These are phyloP conservation scores for Plenodomus lindquistii DNA, from an alignment of 2,329 filamentous ascomycete genomes.

Conservation along the genomic window DNA sequence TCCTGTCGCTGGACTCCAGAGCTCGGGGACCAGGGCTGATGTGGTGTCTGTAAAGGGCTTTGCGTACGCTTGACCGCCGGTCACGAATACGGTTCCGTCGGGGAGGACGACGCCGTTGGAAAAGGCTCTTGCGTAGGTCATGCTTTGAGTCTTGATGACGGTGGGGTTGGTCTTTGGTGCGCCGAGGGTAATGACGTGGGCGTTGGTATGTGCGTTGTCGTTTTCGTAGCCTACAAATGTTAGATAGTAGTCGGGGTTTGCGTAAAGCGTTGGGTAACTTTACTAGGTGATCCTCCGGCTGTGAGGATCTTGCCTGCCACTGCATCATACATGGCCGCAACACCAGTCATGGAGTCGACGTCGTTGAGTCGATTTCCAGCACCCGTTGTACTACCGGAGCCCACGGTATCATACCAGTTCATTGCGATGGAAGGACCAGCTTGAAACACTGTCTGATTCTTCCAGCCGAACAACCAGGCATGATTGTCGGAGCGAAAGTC, in stretches of 20 bases:
- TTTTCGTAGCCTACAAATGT: constrained; percentile 26
- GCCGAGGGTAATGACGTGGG: constrained; percentile 56
- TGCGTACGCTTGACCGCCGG: constrained; percentile 27
- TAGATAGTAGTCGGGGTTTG: not conserved
- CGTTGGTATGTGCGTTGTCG: constrained; percentile 48
- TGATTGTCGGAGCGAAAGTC: constrained; percentile 58
- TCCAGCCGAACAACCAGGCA: constrained; percentile 59
- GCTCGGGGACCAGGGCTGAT: constrained; percentile 22
- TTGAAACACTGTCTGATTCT: constrained; percentile 55
- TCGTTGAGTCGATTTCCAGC: constrained; percentile 53
- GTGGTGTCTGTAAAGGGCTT: constrained; percentile 25
- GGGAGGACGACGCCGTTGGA: constrained; percentile 35
- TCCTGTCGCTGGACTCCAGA: constrained; percentile 26
- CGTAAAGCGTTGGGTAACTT: not conserved
- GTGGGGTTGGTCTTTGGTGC: constrained; percentile 24
- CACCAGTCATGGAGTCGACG: constrained; percentile 60
- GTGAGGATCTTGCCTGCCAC: constrained; percentile 58
- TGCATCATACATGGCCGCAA: constrained; percentile 62
- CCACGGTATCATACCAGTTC: constrained; percentile 60
- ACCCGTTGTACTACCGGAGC: constrained; percentile 45
- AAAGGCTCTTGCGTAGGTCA: constrained; percentile 36
- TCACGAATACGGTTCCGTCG: constrained; percentile 40
- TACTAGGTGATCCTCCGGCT: constrained; percentile 51
- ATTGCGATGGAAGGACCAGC: constrained; percentile 59
- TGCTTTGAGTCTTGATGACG: constrained; percentile 24